Evolutionary conservation across 2,329 filamentous ascomycete genomes (phyloP), one percentile per base, ranked within the genome.

Genomic region (Cercospora nicotianae): DNA sequence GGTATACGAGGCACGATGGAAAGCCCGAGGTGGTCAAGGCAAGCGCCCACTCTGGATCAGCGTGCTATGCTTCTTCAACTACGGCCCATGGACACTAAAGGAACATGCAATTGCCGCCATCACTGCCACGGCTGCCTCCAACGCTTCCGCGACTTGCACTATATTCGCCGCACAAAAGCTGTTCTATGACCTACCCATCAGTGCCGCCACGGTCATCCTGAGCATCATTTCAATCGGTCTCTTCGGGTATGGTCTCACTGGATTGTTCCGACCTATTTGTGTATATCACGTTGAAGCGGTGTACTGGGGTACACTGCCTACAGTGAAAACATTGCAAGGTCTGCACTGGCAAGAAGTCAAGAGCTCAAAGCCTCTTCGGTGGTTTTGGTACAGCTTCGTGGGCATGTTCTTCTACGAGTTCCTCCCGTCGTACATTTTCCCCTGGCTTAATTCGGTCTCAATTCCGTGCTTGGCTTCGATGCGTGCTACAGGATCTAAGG

Each of bases 251-350:
- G 85, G 85, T 1, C 74, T 87, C 3, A 83, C 81, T 53, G 86
- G 86, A 7, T 57, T 87, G 2, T 75, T 87, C 72, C 84, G 86
- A 0, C 85, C 85, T 0, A 80, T 87, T 42, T 80, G 81, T 1
- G 85, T 87, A 10, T 87, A 83, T 80, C 85, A 86, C 62, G 82
- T 84, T 5, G 85, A 87, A 13, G 81, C 84, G 1, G 85, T 87
- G 2, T 87, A 86, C 76, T 87, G 86, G 86, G 78, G 80, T 39
- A 84, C 79, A 5, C 74, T 87, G 3, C 85, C 85, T 0, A 83
- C 81, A 0, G 84, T 87, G 62, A 86, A 86, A 70, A 82, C 81
- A 0, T 81, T 87, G 7, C 85, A 87, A 68, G 83, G 83, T 0
- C 78, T 87, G 3, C 85, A 87, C 70, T 87, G 84, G 83, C 80